These are phyloP conservation scores for Penicillium aurantiogriseum DNA, from an alignment of 2,329 filamentous ascomycete genomes.

Conservation along the genomic window DNA sequence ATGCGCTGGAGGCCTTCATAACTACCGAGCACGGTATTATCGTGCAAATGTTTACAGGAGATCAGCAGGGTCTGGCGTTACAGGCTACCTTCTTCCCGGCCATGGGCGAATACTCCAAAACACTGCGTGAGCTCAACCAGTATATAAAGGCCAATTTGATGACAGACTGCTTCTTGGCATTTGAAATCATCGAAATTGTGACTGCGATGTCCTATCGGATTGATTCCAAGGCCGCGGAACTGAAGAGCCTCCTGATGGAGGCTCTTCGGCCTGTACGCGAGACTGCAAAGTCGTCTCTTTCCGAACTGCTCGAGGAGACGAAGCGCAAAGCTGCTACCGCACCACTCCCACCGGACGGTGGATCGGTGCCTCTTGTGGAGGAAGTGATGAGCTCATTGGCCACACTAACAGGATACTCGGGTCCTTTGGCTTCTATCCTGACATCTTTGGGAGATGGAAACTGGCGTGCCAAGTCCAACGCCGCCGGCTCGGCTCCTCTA, in stretches of 20 bases:
- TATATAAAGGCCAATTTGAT: slow-evolving; percentile 83
- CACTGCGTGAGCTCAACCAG: slow-evolving; percentile 80
- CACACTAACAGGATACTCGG: slow-evolving; percentile 80
- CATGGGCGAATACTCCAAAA: slow-evolving; percentile 78
- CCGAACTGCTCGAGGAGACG: slow-evolving; percentile 80
- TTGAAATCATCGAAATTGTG: slow-evolving; percentile 91
- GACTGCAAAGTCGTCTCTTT: slow-evolving; percentile 82
- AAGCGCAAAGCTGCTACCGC: slow-evolving; percentile 66
- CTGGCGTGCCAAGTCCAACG: slow-evolving; percentile 66
- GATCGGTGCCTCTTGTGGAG: slow-evolving; percentile 71
- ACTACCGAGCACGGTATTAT: slow-evolving; percentile 88
- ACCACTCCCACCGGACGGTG: slow-evolving; percentile 74
- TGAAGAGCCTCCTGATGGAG: slow-evolving; percentile 79
- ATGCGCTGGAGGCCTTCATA: slow-evolving; percentile 83
- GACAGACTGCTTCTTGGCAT: slow-evolving; percentile 92
- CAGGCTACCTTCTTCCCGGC: slow-evolving; percentile 74
- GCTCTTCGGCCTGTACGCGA: slow-evolving; percentile 86
- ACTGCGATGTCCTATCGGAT: slow-evolving; percentile 74
- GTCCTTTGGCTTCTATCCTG: slow-evolving; percentile 84
- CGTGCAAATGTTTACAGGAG: slow-evolving; percentile 77
- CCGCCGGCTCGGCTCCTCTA: slow-evolving; percentile 70
- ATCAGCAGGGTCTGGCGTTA: slow-evolving; percentile 79
- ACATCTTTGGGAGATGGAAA: slow-evolving; percentile 89
- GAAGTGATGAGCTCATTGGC: slow-evolving; percentile 86
- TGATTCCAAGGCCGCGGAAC: slow-evolving; percentile 77